Percentiles rank a stretch among this genome's conserved stretches.
Conservation (phyloP, 352 stramenopile species). For the Globisporangium spiculum region DNA sequence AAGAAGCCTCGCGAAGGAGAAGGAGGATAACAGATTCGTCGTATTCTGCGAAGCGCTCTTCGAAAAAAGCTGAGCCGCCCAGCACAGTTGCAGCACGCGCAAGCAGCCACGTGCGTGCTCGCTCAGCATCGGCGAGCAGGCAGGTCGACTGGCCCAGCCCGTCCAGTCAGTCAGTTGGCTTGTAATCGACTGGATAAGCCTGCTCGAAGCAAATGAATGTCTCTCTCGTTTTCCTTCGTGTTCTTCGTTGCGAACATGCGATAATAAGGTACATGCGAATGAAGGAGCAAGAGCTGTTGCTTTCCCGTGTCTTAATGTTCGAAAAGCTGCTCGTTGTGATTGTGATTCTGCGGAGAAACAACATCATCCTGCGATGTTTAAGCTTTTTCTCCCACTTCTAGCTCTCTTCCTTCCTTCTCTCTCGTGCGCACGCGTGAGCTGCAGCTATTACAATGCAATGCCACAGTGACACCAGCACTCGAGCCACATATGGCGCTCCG, state of each 20-base stretch:
- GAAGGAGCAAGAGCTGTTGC: neutral
- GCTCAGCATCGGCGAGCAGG: neutral
- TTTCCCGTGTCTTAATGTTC: constrained; percentile 5
- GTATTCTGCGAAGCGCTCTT: neutral
- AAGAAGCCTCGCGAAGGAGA: neutral
- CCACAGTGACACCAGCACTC: too few relatives aligned
- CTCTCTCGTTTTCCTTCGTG: neutral
- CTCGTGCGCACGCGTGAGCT: neutral
- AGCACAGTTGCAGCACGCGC: neutral
- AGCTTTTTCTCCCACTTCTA: too few relatives aligned
- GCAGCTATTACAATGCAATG: neutral
- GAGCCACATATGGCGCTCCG: too few relatives aligned
- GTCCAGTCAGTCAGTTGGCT: too few relatives aligned
- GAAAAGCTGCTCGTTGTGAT: neutral
- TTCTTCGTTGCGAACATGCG: neutral
- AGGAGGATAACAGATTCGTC: neutral
- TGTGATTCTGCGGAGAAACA: constrained; percentile 2
- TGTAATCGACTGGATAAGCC: neutral
- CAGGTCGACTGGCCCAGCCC: too few relatives aligned
- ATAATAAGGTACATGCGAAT: neutral
- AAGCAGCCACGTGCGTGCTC: neutral
- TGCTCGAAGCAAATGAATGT: neutral
- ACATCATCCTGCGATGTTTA: constrained; percentile 8
- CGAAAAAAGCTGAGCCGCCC: constrained; percentile 3
- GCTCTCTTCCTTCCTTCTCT: neutral